phyloP scores from a whole-genome alignment of 2,329 filamentous ascomycete species.

The Aspergillus novoparasiticus region DNA sequence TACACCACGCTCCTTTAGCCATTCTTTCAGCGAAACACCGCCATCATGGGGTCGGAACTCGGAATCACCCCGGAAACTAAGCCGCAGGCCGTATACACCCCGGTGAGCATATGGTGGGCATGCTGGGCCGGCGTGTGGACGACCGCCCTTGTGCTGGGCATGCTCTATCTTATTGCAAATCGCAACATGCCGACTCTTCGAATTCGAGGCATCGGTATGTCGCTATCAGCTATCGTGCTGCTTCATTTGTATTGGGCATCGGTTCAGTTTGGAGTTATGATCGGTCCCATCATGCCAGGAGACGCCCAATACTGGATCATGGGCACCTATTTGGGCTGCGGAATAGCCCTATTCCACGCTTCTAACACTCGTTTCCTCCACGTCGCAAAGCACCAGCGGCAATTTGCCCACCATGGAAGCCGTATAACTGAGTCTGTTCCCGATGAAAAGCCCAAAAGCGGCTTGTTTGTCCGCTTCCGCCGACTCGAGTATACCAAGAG shows the following conservation, averaged over 20 bases:
- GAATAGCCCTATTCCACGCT: conserved; percentile 67
- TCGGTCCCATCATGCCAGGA: conserved; percentile 49
- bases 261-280: conserved; percentile 38
- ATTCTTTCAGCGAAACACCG: conserved; percentile 1
- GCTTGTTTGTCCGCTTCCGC: conserved; percentile 26
- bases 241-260: conserved; percentile 43
- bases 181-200: conserved; percentile 39
- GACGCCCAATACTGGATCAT: conserved; percentile 67
- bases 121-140: conserved; percentile 37
- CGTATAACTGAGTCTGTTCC: conserved; percentile 7
- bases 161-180: conserved; percentile 35
- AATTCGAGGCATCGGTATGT: conserved; percentile 42
- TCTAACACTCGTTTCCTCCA: conserved; percentile 64
- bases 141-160: conserved; percentile 30
- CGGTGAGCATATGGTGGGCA: conserved; percentile 34
- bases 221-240: conserved; percentile 37
- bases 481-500: conserved; percentile 29
- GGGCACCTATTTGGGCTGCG: conserved; percentile 65
- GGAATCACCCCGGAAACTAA: conserved; percentile 30
- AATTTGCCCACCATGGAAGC: conserved; percentile 36
- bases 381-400: conserved; percentile 58
- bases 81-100: conserved; percentile 21
- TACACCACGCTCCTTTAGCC: conserved; percentile 13
- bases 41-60: conserved; percentile 34
- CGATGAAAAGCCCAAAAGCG: conserved; percentile 11